These are phyloP conservation scores for Yarrowia yakushimensis DNA, from an alignment of 805 yeast species.

Conservation along the genomic window DNA sequence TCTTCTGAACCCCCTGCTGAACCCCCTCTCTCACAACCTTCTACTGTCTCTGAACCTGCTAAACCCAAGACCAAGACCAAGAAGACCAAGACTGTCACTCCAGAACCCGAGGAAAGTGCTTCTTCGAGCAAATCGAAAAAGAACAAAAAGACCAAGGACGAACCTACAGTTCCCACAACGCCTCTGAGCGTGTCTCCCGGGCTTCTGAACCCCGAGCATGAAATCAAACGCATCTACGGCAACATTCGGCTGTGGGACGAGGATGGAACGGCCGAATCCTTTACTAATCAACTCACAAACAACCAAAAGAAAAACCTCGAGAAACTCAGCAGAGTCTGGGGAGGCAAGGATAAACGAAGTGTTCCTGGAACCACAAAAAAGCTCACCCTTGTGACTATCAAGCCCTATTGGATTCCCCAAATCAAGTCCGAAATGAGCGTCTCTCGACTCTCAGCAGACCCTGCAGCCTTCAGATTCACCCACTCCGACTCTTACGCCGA, in stretches of 20 bases:
- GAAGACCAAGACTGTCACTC: background rate
- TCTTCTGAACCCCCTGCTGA: too few species aligned
- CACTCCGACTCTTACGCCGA: constrained; percentile 42
- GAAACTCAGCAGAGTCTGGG: constrained; percentile 48
- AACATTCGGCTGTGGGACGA: constrained; percentile 19
- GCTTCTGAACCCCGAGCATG: constrained; percentile 8
- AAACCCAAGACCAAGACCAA: background rate
- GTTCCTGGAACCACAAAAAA: constrained; percentile 75
- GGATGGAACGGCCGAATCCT: background rate
- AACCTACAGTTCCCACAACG: background rate
- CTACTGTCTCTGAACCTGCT: background rate
- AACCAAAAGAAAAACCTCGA: constrained; percentile 14
- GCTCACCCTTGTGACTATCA: constrained; percentile 62
- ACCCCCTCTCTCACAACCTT: too few species aligned
- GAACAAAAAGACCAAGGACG: constrained; percentile 6
- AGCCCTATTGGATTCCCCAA: constrained; percentile 80
- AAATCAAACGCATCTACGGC: constrained; percentile 9
- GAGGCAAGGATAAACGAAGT: constrained; percentile 68
- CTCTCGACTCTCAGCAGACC: constrained; percentile 36
- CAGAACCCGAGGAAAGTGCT: background rate
- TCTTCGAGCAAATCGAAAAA: background rate
- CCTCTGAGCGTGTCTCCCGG: constrained; percentile 1
- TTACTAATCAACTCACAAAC: constrained; percentile 5
- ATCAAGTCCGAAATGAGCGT: constrained; percentile 50
- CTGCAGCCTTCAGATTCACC: constrained; percentile 52